Base-by-base conservation (phyloP, 768 basidiomycete species). In the Lentinula detonsa region DNA sequence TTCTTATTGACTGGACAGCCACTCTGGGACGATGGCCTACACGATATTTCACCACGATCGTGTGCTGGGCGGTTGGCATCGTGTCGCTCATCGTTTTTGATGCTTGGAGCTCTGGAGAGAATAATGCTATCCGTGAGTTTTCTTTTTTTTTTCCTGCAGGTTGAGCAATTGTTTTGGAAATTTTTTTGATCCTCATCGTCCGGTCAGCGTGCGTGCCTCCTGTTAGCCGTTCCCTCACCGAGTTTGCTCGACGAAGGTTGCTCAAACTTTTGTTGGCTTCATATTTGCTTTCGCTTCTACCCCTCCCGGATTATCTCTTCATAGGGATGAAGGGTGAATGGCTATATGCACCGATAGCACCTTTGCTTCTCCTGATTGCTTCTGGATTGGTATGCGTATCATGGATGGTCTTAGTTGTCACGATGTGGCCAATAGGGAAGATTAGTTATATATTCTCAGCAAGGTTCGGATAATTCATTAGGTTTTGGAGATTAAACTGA, bases 61-160 rank as follows among this genome's bases (percentile, higher is more conserved):
- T 87, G 3, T 81, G 82, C 31, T 97, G 95, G 89, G 78, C 85
- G 2, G 74, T 88, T 2, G 93, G 90, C 4, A 72, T 92, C n/a
- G 82, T 85, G 1, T 76, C 81, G 4, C 65, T 90, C 15, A 66
- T 87, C 0, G 59, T 90, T 21, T 86, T 82, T 64, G 71, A 78
- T 37, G 80, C 78, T 5, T 86, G 82, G 84, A 70, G 69, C n/a
- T 60, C 64, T 45, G 66, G 67, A 35, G 76, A 78, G 59, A 59
- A 63, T 66, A 63, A 40, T 67, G 72, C 73, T 53, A 63, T 34
- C 21, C 49, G 9, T 63, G 33, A 34, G 51, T 50, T 42, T 58
- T 21, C 18, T 31, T 37, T 49, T n/a, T 50, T 5, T 34, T 23
- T n/a, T 37, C 5, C 13, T 16, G 5, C 16, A 13, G 15, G 5